Base-by-base conservation (phyloP, 169 alveolate species). In the Eimeria acervulina region DNA sequence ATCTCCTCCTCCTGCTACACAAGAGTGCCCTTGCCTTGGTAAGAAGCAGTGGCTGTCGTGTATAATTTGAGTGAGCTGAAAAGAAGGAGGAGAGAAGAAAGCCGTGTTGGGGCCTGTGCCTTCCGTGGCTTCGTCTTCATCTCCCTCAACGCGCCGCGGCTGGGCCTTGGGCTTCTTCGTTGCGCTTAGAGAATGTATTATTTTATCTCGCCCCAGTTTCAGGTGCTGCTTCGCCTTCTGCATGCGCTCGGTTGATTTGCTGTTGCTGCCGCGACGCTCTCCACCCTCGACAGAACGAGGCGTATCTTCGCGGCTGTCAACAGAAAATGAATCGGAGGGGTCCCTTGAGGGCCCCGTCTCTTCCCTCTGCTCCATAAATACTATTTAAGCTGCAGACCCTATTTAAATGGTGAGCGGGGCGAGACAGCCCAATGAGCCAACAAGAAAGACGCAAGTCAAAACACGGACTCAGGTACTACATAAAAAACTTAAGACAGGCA, bases 41-140 rank as follows among this genome's bases (percentile, higher is more conserved):
- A 90, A 61, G 38, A 90, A 90, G 95, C 90, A 90, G 26, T 74
- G 84, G 81, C 90, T 33, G 90, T 90, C 95, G 31, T 90, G 95
- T 1, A 90, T 90, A 17, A 90, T 90, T 42, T 90, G 95, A 21
- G 95, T 90, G 4, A 90, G 95, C 51, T 90, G 95, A 76, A 90
- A 90, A 7, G 95, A 90, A 33, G 95, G 95, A 15, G 95, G 95
- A 31, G 95, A 90, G 63, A 90, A 90, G 80, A 90, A 90, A n/a
- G 90, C 95, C 15, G 95, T 90, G 63, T 80, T 90, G 78, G 95
- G 91, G 52, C 91, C 91, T 26, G 72, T 83, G 21, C 74, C 28
- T 21, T 83, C 70, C n/a, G 33, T 31, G 70, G 44, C 28, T 40
- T 44, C 91, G 7, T 83, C 74, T n/a, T 83, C 91, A 44, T 52